These are phyloP conservation scores for Sequoia sempervirens DNA, from an alignment of 75 land plant genomes.

Conservation along the genomic window DNA sequence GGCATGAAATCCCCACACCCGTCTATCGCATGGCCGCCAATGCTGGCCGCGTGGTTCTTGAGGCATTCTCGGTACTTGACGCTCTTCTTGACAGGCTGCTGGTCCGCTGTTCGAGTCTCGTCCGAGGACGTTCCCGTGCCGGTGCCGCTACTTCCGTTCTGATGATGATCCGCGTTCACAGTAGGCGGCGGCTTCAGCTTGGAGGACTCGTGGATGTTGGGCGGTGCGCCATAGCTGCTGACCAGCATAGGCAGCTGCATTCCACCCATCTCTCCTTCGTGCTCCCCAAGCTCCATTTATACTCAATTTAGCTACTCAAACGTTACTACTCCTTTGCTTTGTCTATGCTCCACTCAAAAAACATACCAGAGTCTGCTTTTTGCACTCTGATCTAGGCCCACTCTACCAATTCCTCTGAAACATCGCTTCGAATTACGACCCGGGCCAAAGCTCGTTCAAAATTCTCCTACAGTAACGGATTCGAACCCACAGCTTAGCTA, in stretches of 20 bases:
- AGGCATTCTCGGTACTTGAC: constrained; percentile 53
- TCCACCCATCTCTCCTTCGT: constrained; percentile 6
- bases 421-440: background rate
- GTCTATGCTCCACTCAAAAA: background rate
- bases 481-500: background rate
- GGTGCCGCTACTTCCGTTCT: background rate
- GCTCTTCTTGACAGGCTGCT: background rate
- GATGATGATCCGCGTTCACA: background rate
- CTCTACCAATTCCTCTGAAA: background rate
- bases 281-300: constrained; percentile 8
- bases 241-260: constrained; percentile 8
- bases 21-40: constrained; percentile 57
- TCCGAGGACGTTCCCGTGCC: background rate
- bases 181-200: background rate
- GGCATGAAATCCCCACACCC: constrained; percentile 87
- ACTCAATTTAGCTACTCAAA: background rate
- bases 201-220: background rate
- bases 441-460: background rate
- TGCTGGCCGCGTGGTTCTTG: constrained; percentile 57
- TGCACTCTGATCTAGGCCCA: background rate
- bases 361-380: background rate
- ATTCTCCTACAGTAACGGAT: background rate
- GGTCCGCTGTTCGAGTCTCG: background rate
- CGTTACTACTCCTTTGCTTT: background rate
- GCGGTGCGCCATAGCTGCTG: background rate